phyloP scores from a whole-genome alignment of 371 early-diverging fungal genomes.

The Fennellomyces sp. region DNA sequence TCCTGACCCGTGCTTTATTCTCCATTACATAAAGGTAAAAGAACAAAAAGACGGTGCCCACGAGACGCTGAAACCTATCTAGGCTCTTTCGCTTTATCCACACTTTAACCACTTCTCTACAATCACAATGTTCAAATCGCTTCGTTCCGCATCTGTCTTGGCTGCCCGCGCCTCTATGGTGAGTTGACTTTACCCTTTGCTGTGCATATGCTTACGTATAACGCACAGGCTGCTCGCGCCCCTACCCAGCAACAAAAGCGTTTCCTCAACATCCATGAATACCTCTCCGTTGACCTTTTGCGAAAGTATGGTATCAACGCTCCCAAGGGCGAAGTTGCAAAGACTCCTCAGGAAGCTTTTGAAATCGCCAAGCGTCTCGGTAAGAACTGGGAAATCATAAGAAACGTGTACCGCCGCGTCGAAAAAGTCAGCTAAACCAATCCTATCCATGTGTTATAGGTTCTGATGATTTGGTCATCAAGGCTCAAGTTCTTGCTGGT shows the following conservation, averaged over 20 bases:
- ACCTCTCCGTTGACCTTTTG: conserved; percentile 91
- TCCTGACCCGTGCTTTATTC: background rate
- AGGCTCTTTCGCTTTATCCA: conserved; percentile 4
- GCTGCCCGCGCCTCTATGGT: conserved; percentile 59
- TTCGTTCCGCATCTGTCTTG: conserved; percentile 55
- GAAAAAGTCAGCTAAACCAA: too few species aligned
- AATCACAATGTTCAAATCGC: conserved; percentile 55
- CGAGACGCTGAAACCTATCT: background rate
- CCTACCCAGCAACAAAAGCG: conserved; percentile 76
- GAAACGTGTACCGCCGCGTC: too few species aligned
- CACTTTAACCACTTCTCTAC: conserved; percentile 15
- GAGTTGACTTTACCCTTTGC: conserved; percentile 15
- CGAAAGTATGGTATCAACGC: conserved; percentile 90
- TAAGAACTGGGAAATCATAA: too few species aligned
- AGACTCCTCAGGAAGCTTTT: conserved; percentile 88
- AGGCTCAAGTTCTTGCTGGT: conserved; percentile 98
- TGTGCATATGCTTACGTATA: background rate
- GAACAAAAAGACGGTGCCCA: conserved; percentile 1
- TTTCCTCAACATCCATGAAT: conserved; percentile 96
- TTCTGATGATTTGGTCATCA: conserved; percentile 91
- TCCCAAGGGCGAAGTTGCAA: conserved; percentile 90
- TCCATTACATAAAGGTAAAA: conserved; percentile 12
- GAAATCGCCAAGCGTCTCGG: conserved; percentile 84
- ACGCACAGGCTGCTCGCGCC: conserved; percentile 50
- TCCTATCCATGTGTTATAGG: too few species aligned